Conservation (phyloP, 192 early-diverging fungal genomes). For the Lunasporangiospora selenospora region DNA sequence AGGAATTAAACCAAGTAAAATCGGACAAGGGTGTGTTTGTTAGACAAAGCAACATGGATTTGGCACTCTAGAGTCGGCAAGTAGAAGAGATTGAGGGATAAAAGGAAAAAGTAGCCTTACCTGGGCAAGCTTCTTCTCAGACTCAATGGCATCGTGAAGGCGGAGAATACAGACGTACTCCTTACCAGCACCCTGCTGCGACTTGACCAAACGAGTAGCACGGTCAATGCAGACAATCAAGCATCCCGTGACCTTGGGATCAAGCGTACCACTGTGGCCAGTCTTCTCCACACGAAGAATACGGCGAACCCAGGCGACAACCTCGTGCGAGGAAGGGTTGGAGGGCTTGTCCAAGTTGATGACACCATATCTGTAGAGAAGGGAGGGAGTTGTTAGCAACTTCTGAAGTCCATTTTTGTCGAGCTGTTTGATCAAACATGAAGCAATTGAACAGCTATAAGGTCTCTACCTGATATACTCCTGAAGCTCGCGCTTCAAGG, state of each 20-base stretch:
- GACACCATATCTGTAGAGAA: slow-evolving; percentile 80
- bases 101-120: slow-evolving; percentile 27
- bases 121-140: slow-evolving; percentile 85
- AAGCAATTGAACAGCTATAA: background rate
- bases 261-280: slow-evolving; percentile 97
- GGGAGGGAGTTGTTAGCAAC: background rate
- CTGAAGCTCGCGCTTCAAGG: slow-evolving; percentile 90
- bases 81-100: no score
- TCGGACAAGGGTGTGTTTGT: no score
- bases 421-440: background rate
- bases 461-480: slow-evolving; percentile 83
- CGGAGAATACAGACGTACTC: slow-evolving; percentile 97
- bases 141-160: slow-evolving; percentile 93
- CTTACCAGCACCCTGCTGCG: slow-evolving; percentile 99
- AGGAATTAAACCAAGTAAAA: no score
- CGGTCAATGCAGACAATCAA: slow-evolving; percentile 99
- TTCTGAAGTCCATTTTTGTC: background rate
- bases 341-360: slow-evolving; percentile 99
- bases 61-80: no score
- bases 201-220: slow-evolving; percentile 98
- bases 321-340: slow-evolving; percentile 99
- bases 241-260: slow-evolving; percentile 99
- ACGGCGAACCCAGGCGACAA: slow-evolving; percentile 98
- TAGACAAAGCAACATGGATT: no score
- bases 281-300: slow-evolving; percentile 98